Percentiles rank a stretch among this genome's conserved stretches.
Evolutionary conservation across 2,329 filamentous ascomycete species (phyloP).

Genomic region (Metarhizium brunneum): DNA sequence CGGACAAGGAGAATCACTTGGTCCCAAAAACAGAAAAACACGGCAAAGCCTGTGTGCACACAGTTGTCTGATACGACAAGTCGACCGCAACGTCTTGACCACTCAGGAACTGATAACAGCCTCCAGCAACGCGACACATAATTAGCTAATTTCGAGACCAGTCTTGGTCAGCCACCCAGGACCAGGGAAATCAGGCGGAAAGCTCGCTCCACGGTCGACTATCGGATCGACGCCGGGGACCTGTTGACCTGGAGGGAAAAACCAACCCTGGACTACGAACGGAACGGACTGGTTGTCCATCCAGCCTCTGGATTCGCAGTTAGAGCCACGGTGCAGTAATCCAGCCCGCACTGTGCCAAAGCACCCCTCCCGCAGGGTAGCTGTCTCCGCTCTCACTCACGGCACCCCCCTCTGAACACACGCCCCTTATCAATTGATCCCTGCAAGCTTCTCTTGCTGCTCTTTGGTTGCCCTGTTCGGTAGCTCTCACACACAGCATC

Average conservation of each 20-base stretch:
- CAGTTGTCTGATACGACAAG: slow-evolving; percentile 5
- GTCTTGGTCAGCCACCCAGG: background rate
- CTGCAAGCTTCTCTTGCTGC: slow-evolving; percentile 7
- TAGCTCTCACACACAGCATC: background rate
- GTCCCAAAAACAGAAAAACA: background rate
- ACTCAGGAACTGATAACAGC: background rate
- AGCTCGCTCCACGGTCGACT: background rate
- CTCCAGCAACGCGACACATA: background rate
- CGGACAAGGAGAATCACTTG: background rate
- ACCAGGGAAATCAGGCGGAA: background rate
- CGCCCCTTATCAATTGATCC: slow-evolving; percentile 11
- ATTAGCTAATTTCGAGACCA: slow-evolving; percentile 3
- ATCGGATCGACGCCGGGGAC: background rate
- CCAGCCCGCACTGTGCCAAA: background rate
- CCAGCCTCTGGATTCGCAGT: background rate
- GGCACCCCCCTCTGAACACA: slow-evolving; percentile 10
- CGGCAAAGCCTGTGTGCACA: background rate
- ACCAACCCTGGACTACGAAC: slow-evolving; percentile 10
- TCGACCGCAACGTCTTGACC: slow-evolving; percentile 3
- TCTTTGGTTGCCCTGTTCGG: background rate
- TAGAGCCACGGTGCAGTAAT: background rate
- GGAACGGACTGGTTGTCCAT: slow-evolving; percentile 3
- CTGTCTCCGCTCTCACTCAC: background rate
- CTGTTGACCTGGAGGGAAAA: background rate
- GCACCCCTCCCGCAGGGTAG: background rate